Evolutionary conservation across 176 grass and related monocot genomes (phyloP).

Genomic region (Oryza coarctata): DNA sequence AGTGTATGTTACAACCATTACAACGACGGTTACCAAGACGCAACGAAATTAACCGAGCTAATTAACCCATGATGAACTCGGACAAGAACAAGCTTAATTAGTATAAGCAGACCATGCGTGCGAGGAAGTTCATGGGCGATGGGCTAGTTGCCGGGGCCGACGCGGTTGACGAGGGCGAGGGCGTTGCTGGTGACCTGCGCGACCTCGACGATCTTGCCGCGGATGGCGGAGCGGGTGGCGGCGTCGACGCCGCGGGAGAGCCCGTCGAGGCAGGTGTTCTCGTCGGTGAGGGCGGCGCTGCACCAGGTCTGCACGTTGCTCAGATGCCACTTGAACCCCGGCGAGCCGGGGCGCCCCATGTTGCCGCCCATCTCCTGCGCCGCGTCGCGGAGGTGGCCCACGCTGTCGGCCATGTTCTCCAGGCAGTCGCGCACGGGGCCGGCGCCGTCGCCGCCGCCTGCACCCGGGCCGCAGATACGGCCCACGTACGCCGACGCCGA

Average conservation of each 20-base stretch:
- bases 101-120: neutral
- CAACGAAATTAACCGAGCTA: neutral
- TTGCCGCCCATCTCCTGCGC: slow-evolving; percentile 55
- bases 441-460: neutral
- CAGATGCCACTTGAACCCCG: slow-evolving; percentile 73
- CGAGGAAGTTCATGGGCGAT: no score
- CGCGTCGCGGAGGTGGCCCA: slow-evolving; percentile 71
- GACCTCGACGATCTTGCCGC: slow-evolving; percentile 78
- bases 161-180: slow-evolving; percentile 74
- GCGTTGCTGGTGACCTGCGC: slow-evolving; percentile 96
- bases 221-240: slow-evolving; percentile 47
- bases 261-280: slow-evolving; percentile 92
- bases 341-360: slow-evolving; percentile 47
- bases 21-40: neutral
- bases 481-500: slow-evolving; percentile 64
- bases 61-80: neutral
- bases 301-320: slow-evolving; percentile 95
- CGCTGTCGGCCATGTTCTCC: slow-evolving; percentile 88
- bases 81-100: neutral
- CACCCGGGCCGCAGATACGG: slow-evolving; percentile 2
- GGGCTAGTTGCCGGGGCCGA: slow-evolving; percentile 42
- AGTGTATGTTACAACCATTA: neutral
- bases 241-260: slow-evolving; percentile 57
- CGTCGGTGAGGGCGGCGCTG: slow-evolving; percentile 92
- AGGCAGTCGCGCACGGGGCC: slow-evolving; percentile 77